Percentiles rank a stretch among this genome's conserved stretches.
Evolutionary conservation across 1,284 basidiomycete species (phyloP).

Genomic region (Porogramme epimiltina): DNA sequence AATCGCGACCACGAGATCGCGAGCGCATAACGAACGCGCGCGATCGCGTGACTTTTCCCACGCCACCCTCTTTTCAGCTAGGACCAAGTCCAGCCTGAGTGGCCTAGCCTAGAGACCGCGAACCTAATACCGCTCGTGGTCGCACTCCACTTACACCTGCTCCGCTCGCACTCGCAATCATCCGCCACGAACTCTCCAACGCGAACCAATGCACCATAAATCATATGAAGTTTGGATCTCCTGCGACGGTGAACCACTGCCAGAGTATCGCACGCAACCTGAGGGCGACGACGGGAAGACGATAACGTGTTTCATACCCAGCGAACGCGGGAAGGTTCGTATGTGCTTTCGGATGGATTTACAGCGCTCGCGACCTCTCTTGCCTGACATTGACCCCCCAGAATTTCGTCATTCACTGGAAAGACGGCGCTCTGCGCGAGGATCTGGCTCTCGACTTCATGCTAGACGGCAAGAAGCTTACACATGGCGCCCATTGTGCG

Average conservation of each 20-base stretch:
- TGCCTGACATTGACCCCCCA: not conserved
- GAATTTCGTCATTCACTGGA: slow-evolving; percentile 5
- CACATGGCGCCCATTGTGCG: not conserved
- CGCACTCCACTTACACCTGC: no score
- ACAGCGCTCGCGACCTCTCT: not conserved
- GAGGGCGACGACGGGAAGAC: slow-evolving; percentile 9
- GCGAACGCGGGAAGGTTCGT: slow-evolving; percentile 19
- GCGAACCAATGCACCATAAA: slow-evolving; percentile 5
- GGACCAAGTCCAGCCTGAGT: no score
- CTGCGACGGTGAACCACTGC: slow-evolving; percentile 9
- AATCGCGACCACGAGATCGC: no score
- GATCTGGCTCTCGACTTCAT: not conserved
- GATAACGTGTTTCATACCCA: slow-evolving; percentile 13
- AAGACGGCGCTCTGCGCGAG: not conserved
- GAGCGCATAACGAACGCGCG: no score
- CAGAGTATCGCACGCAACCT: slow-evolving; percentile 4
- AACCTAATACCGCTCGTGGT: no score
- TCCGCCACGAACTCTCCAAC: no score
- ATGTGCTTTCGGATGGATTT: not conserved
- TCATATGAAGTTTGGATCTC: slow-evolving; percentile 9
- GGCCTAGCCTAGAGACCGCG: no score
- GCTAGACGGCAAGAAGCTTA: slow-evolving; percentile 4
- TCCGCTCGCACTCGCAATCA: no score
- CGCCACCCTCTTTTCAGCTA: no score
- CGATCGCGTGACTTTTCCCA: no score